Base-by-base conservation (phyloP, 2,329 filamentous ascomycete genomes). In the Fusarium sororula region DNA sequence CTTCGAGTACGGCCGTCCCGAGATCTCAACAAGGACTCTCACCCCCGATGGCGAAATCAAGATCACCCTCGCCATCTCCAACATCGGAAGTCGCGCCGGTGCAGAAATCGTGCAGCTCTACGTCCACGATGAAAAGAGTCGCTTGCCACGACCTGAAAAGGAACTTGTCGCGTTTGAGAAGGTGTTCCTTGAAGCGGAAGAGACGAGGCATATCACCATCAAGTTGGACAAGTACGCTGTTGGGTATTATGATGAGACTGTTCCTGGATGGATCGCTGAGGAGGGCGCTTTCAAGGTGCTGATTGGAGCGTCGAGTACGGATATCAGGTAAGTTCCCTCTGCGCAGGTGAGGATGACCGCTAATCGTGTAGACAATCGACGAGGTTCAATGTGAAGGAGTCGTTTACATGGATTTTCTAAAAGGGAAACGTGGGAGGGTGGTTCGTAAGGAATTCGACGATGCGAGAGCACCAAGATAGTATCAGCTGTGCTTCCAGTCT, bases 101-200 rank as follows among this genome's bases (percentile, higher is more conserved):
- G 84, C 87, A 3, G 91, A 94, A 79, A 90, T 89, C 41, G 88
- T 93, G 13, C 92, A 94, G 81, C 84, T 90, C 6, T 94, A 94
- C 74, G 84, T 94, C 54, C 85, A 86, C n/a, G 90, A 92, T 63
- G 84, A 88, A 56, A 89, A 88, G 79, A 90, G 90, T 4, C 84
- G 87, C 15, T 83, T 94, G n/a, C 88, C 88, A 1, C 84, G 92
- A 28, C 92, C 92, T 1, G 88, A 90, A 74, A 93, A 94, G 82
- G 92, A 94, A 81, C 84, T 94, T 3, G 90, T 90, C 39, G 91
- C 90, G 0, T 94, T 94, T 77, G 87, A 88, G 66, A 93, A 93
- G 81, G 86, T 92, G 0, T 85, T 82, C 56, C 81, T 94, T 7
- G 84, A 88, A 50, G 83, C 87, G 4, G 90, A 89, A 8, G 87